These are phyloP conservation scores for Prunus davidiana DNA, from an alignment of 306 rosid genomes.

Conservation along the genomic window DNA sequence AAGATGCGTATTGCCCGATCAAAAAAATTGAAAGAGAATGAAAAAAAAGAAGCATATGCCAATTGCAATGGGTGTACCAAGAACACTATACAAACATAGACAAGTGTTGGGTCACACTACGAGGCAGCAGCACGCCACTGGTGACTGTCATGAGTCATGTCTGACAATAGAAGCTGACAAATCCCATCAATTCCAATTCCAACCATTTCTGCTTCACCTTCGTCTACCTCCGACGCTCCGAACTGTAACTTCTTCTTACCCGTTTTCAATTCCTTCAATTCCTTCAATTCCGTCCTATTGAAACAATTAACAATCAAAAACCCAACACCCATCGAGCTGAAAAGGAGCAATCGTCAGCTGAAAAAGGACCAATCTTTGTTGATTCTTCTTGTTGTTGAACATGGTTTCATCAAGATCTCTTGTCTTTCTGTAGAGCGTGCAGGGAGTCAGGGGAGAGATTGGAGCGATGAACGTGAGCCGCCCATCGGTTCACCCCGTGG, in stretches of 20 bases:
- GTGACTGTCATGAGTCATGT: background rate
- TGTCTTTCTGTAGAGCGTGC: background rate
- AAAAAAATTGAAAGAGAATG: background rate
- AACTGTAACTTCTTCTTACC: background rate
- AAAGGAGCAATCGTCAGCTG: background rate
- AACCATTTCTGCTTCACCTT: background rate
- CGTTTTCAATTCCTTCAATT: too few species aligned
- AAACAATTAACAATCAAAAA: background rate
- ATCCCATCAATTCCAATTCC: background rate
- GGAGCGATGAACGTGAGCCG: slow-evolving; percentile 37
- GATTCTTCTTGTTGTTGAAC: background rate
- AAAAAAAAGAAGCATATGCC: background rate
- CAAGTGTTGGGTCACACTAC: background rate
- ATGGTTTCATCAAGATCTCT: background rate
- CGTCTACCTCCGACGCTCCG: background rate
- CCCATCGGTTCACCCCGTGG: slow-evolving; percentile 45
- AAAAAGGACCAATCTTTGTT: background rate
- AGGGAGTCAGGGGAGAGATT: background rate
- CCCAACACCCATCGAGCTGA: background rate
- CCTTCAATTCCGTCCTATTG: background rate
- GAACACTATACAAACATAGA: background rate
- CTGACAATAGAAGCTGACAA: background rate
- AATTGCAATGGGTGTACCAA: background rate
- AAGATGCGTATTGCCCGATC: background rate
- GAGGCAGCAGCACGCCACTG: background rate